Conservation (phyloP, 352 stramenopile species). For the Globisporangium paddicum region DNA sequence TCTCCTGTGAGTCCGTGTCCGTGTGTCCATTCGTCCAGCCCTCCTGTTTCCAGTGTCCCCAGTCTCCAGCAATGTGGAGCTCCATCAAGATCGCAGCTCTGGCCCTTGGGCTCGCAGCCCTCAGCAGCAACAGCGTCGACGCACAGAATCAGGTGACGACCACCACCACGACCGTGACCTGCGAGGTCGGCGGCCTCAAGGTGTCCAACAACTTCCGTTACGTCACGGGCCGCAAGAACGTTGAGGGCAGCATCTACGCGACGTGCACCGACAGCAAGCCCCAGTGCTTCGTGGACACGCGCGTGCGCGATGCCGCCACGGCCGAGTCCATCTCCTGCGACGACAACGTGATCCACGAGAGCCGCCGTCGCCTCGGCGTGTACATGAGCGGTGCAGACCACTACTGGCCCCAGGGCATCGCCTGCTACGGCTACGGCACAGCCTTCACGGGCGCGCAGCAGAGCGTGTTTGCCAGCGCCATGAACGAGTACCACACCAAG, state of each 20-base stretch:
- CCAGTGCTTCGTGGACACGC: slow-evolving; percentile 28
- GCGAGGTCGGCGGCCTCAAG: too few species aligned
- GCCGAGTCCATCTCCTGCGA: slow-evolving; percentile 25
- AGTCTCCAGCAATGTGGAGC: slow-evolving; percentile 10
- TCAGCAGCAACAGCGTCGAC: slow-evolving; percentile 1
- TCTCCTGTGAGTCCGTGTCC: neutral
- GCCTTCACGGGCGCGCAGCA: slow-evolving; percentile 27
- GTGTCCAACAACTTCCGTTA: slow-evolving; percentile 19
- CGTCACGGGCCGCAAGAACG: slow-evolving; percentile 27
- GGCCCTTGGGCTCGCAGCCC: neutral
- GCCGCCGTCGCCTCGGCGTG: slow-evolving; percentile 29
- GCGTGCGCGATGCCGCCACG: slow-evolving; percentile 24
- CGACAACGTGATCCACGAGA: slow-evolving; percentile 29
- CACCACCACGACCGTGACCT: slow-evolving; percentile 7
- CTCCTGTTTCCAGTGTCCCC: neutral
- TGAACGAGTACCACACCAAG: slow-evolving; percentile 29
- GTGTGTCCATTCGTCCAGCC: neutral
- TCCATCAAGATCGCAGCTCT: slow-evolving; percentile 5
- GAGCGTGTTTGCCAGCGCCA: slow-evolving; percentile 27
- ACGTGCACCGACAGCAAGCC: slow-evolving; percentile 21
- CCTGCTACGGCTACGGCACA: slow-evolving; percentile 28
- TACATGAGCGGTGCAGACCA: slow-evolving; percentile 24
- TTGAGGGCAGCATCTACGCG: slow-evolving; percentile 40
- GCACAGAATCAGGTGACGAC: slow-evolving; percentile 9
- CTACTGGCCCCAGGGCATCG: slow-evolving; percentile 37